These are phyloP conservation scores for Aureobasidium uvarum DNA, from an alignment of 2,329 filamentous ascomycete species.

Conservation along the genomic window DNA sequence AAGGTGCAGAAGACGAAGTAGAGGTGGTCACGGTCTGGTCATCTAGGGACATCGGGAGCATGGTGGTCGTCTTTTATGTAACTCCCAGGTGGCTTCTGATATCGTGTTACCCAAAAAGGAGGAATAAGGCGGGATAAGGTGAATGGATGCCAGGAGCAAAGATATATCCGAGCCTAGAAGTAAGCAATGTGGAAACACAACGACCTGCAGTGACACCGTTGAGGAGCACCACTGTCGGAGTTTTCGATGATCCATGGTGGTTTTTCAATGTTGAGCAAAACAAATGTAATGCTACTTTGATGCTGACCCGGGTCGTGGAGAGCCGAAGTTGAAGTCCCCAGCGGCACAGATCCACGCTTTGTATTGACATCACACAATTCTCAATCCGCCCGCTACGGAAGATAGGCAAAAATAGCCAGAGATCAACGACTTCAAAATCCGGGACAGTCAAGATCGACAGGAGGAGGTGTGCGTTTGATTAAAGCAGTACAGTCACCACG, in stretches of 20 bases:
- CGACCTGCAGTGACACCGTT: slow-evolving; percentile 6
- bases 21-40: slow-evolving; percentile 10
- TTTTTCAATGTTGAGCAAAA: background rate
- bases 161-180: slow-evolving; percentile 4
- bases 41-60: background rate
- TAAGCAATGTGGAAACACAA: slow-evolving; percentile 20
- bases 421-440: background rate
- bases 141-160: background rate
- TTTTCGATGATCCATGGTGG: background rate
- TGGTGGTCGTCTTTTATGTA: slow-evolving; percentile 1
- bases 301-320: slow-evolving; percentile 20
- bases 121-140: background rate
- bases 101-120: background rate
- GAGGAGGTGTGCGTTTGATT: background rate
- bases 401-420: background rate
- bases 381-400: background rate
- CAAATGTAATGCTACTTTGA: slow-evolving; percentile 3
- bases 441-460: background rate
- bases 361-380: slow-evolving; percentile 3
- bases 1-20: background rate
- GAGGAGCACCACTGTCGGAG: background rate
- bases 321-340: slow-evolving; percentile 11
- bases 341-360: background rate
- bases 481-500: slow-evolving; percentile 3
- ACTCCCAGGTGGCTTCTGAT: background rate